Percentiles rank a stretch among this genome's conserved stretches.
These are phyloP conservation scores for Corynascus novoguineensis DNA, from an alignment of 495 filamentous ascomycete species.

Conservation along the genomic window DNA sequence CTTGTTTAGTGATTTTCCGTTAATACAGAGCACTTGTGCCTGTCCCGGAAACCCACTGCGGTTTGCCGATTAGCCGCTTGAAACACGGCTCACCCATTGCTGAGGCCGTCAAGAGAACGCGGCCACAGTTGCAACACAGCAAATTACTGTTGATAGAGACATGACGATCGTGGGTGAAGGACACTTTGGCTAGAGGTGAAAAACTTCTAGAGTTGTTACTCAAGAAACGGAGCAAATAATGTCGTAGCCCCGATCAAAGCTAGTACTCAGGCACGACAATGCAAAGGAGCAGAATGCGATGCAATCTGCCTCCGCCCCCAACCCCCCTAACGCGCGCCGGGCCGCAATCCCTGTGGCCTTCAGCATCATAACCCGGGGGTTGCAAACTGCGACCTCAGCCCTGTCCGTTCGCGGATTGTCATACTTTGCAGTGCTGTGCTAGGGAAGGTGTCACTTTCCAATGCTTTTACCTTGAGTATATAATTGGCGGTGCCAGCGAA, in stretches of 20 bases:
- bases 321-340: background rate
- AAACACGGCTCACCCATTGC: conserved; percentile 1
- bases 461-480: too few relatives aligned
- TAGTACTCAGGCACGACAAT: too few relatives aligned
- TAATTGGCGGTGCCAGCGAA: too few relatives aligned
- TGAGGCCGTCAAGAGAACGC: background rate
- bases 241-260: too few relatives aligned
- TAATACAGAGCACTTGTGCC: background rate
- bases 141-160: too few relatives aligned
- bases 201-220: too few relatives aligned
- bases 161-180: too few relatives aligned
- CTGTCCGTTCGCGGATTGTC: background rate
- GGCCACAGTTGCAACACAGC: background rate
- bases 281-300: background rate
- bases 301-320: background rate
- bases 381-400: background rate
- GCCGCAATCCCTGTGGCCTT: background rate
- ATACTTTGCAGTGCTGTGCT: too few relatives aligned
- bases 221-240: too few relatives aligned
- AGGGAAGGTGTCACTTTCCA: too few relatives aligned
- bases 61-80: background rate
- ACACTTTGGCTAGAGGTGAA: too few relatives aligned
- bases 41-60: background rate
- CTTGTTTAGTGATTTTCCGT: too few relatives aligned
- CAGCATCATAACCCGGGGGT: background rate